phyloP scores from a whole-genome alignment of 164 flowering plant genomes.

The Pachysandra terminalis region DNA sequence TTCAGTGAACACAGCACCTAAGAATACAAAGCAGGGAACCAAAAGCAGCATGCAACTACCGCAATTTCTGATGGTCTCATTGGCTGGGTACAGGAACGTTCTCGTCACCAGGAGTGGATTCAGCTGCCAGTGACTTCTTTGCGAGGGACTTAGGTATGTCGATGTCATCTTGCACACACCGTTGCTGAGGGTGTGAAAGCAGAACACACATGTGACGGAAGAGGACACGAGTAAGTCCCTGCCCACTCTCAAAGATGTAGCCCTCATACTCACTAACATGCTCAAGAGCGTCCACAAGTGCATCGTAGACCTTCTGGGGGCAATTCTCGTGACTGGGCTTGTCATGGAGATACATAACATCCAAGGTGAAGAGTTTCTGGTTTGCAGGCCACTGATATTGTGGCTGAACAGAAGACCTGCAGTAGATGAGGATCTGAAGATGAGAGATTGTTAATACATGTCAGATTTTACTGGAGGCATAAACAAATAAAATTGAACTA shows the following conservation, averaged over 20 bases:
- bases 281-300: constrained; percentile 86
- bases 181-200: constrained; percentile 87
- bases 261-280: constrained; percentile 82
- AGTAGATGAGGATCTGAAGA: constrained; percentile 79
- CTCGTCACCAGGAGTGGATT: constrained; percentile 49
- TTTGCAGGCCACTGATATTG: constrained; percentile 62
- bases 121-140: constrained; percentile 54
- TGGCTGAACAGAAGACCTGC: constrained; percentile 75
- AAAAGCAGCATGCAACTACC: not conserved
- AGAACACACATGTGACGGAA: constrained; percentile 68
- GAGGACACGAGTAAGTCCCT: constrained; percentile 63
- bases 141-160: constrained; percentile 77
- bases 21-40: not conserved
- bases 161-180: constrained; percentile 70
- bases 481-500: too few species aligned
- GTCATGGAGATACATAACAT: constrained; percentile 89
- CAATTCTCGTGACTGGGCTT: constrained; percentile 88
- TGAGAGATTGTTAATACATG: not conserved
- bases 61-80: constrained; percentile 23
- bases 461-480: not conserved
- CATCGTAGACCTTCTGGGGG: constrained; percentile 89
- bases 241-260: constrained; percentile 83
- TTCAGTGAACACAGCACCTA: not conserved
- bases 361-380: constrained; percentile 81
- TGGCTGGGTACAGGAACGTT: constrained; percentile 41